A percentile compares a stretch with the other conserved stretches of the same genome.
phyloP scores from a whole-genome alignment of 2,329 filamentous ascomycete genomes.

The Fusarium xylarioides region DNA sequence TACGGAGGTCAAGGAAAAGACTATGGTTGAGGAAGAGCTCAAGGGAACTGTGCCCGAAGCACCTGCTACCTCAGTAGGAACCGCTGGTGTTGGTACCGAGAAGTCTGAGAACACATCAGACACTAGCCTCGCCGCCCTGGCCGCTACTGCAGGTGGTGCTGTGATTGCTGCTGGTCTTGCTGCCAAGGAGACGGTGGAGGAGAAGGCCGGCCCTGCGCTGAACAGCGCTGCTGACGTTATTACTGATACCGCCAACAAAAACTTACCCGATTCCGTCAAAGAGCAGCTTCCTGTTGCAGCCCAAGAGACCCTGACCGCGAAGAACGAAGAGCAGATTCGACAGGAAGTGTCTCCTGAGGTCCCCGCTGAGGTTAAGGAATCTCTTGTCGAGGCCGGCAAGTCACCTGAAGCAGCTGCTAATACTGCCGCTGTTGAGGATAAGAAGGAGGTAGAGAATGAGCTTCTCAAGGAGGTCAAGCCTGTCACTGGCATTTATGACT shows the following conservation, averaged over 20 bases:
- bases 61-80: conserved; percentile 66
- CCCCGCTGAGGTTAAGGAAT: conserved; percentile 65
- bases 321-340: conserved; percentile 53
- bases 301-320: conserved; percentile 57
- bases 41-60: conserved; percentile 71
- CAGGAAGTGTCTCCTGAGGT: conserved; percentile 61
- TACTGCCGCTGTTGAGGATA: conserved; percentile 75
- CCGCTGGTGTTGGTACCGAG: conserved; percentile 60
- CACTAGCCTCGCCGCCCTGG: conserved; percentile 53
- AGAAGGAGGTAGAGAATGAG: conserved; percentile 78
- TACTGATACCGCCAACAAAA: conserved; percentile 54
- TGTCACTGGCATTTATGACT: conserved; percentile 32
- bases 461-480: conserved; percentile 71
- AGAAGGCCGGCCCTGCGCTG: conserved; percentile 51
- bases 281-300: conserved; percentile 59
- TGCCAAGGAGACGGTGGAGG: conserved; percentile 49
- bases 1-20: conserved; percentile 76
- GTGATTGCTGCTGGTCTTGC: conserved; percentile 44
- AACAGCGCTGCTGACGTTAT: conserved; percentile 49
- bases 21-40: conserved; percentile 74
- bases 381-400: conserved; percentile 65
- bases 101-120: conserved; percentile 58
- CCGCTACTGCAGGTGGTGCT: conserved; percentile 47
- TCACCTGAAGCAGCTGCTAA: conserved; percentile 77
- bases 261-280: conserved; percentile 64